phyloP scores from a whole-genome alignment of 352 stramenopile species.

The Pythium angustatum region DNA sequence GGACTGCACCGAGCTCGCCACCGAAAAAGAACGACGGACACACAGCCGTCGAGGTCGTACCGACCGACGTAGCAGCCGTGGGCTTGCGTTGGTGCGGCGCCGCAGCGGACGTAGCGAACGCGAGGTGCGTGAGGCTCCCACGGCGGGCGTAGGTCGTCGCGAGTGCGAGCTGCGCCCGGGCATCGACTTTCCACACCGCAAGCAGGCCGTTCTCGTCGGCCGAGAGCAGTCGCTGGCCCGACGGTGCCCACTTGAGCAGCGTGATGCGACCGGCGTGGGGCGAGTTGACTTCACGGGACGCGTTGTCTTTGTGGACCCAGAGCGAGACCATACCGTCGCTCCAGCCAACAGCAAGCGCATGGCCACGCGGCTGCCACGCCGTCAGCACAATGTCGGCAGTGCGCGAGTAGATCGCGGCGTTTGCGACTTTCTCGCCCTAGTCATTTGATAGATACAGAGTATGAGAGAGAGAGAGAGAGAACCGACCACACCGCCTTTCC shows the following conservation, averaged over 20 bases:
- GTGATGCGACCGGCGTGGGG: slow-evolving; percentile 78
- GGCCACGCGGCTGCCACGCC: slow-evolving; percentile 84
- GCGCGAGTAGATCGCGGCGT: slow-evolving; percentile 56
- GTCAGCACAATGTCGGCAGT: slow-evolving; percentile 75
- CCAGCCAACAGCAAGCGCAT: slow-evolving; percentile 81
- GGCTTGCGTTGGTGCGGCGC: slow-evolving; percentile 13
- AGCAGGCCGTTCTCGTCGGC: slow-evolving; percentile 86
- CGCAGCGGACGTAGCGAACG: slow-evolving; percentile 69
- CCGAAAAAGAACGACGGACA: slow-evolving; percentile 93
- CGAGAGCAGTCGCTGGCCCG: slow-evolving; percentile 87
- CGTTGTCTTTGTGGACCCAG: slow-evolving; percentile 78
- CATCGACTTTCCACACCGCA: slow-evolving; percentile 87
- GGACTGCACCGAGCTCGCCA: slow-evolving; percentile 87
- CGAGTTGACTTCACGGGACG: slow-evolving; percentile 76
- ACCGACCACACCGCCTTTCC: neutral
- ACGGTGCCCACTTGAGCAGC: slow-evolving; percentile 85
- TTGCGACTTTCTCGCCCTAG: slow-evolving; percentile 65
- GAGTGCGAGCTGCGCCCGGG: slow-evolving; percentile 70
- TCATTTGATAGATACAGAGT: neutral
- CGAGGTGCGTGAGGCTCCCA: slow-evolving; percentile 85
- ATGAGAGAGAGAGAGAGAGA: neutral
- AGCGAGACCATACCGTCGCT: slow-evolving; percentile 85
- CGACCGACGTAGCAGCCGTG: neutral
- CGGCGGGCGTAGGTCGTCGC: slow-evolving; percentile 85
- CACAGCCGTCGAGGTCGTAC: neutral